Base-by-base conservation (phyloP, 2,329 filamentous ascomycete genomes). In the Cercospora zeae-maydis region DNA sequence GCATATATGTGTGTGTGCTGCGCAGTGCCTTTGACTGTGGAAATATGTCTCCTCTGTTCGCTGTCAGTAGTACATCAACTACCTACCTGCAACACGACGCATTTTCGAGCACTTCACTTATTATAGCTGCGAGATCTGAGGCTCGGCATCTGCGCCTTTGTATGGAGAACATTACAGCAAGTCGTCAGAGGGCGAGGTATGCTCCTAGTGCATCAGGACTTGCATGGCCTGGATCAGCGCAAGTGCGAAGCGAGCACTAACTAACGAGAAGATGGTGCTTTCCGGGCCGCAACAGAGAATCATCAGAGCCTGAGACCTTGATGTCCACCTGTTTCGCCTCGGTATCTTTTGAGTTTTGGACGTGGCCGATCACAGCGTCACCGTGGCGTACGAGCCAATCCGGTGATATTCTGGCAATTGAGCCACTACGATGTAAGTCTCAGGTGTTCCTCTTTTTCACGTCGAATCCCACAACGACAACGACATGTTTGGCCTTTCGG, bases 291-390 rank as follows among this genome's bases (percentile, higher is more conserved):
- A n/a, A n/a, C n/a, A n/a, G n/a, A n/a, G n/a, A n/a, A n/a, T n/a
- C 24, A 27, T 27, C 24, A 27, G 24, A 27, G 24, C 21, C 42
- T 49, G 11, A n/a, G 42, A 27, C 42, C 42, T 27, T 27, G 21
- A 30, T 49, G 42, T 49, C 42, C 10, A 14, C 21, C 42, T 7
- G 42, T 49, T 16, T 33, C 49, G 16, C 49, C 49, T 53, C 49
- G 49, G 49, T 34, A 53, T 33, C 27, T 31, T 53, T 53, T 53
- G 30, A 53, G 49, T 53, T 53, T 53, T 7, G 27, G 9, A 14
- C 49, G 49, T 21, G 42, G 14, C 24, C 3, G 6, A 49, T 58
- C 56, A 58, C 37, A 49, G 37, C 56, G 42, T 58, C 56, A 49
- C 37, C 21, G 39, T 58, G 42, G 56, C 56, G 56, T 36, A 10